Evolutionary conservation across 148 eudicot species (phyloP).

Genomic region (Suaeda aralocaspica): DNA sequence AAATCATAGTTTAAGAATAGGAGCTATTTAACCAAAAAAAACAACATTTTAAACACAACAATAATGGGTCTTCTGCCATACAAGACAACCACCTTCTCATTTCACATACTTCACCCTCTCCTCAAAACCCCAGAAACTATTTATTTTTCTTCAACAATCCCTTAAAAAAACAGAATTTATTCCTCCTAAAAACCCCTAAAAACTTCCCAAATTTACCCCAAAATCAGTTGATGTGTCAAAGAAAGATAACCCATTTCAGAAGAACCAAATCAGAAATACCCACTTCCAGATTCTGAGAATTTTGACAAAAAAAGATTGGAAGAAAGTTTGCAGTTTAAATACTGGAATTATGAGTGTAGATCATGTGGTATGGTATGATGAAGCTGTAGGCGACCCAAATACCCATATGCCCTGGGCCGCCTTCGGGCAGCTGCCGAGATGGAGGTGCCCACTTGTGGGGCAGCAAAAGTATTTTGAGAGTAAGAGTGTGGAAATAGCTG

Average conservation of each 20-base stretch:
- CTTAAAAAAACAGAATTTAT: slow-evolving; percentile 28
- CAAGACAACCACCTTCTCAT: slow-evolving; percentile 35
- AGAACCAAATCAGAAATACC: slow-evolving; percentile 29
- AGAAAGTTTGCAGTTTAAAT: slow-evolving; percentile 84
- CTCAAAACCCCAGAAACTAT: slow-evolving; percentile 39
- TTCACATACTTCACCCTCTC: slow-evolving; percentile 36
- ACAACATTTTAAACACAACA: neutral
- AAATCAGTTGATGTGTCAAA: slow-evolving; percentile 75
- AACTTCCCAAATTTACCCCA: slow-evolving; percentile 15
- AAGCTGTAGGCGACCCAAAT: slow-evolving; percentile 68
- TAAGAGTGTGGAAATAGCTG: slow-evolving; percentile 96
- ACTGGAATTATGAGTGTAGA: slow-evolving; percentile 83
- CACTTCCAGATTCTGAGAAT: slow-evolving; percentile 20
- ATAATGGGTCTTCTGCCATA: slow-evolving; percentile 55
- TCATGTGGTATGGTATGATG: slow-evolving; percentile 78
- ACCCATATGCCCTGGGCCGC: slow-evolving; percentile 88
- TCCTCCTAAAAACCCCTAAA: slow-evolving; percentile 20
- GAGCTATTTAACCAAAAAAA: neutral
- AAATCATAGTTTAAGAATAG: neutral
- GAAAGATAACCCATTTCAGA: slow-evolving; percentile 69
- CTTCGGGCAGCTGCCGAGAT: slow-evolving; percentile 77
- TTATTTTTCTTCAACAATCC: slow-evolving; percentile 21
- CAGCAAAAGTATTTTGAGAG: slow-evolving; percentile 88
- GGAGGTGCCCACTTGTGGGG: slow-evolving; percentile 99
- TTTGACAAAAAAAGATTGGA: slow-evolving; percentile 56